These are phyloP conservation scores for Helenozyma rhizophorensis DNA, from an alignment of 805 yeast genomes.

Conservation along the genomic window DNA sequence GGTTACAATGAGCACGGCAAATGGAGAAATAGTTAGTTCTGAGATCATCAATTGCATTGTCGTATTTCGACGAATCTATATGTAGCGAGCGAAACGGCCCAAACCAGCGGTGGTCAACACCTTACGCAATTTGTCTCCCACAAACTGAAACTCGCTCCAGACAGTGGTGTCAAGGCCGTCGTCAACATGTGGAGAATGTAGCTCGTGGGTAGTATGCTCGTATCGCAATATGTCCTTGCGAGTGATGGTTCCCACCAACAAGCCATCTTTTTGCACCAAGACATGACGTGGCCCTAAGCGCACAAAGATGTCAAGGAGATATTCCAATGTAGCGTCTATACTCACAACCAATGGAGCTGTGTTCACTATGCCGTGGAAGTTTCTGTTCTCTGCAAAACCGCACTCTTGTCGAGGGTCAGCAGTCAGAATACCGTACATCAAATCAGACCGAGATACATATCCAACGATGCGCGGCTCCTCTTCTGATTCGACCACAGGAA, in stretches of 20 bases:
- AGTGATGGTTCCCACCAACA: conserved; percentile 70
- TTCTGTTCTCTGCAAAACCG: conserved; percentile 9
- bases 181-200: conserved; percentile 14
- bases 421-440: conserved; percentile 24
- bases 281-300: conserved; percentile 78
- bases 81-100: neutral
- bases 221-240: conserved; percentile 77
- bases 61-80: too few relatives aligned
- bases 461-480: conserved; percentile 41
- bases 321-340: conserved; percentile 51
- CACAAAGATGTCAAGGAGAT: conserved; percentile 62
- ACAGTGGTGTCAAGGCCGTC: conserved; percentile 27
- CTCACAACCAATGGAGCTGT: conserved; percentile 60
- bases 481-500: conserved; percentile 48
- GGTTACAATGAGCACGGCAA: conserved; percentile 76
- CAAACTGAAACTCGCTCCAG: conserved; percentile 22
- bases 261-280: conserved; percentile 59
- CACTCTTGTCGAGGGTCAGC: conserved; percentile 10
- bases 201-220: conserved; percentile 38
- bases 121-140: neutral
- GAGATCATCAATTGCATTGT: too few relatives aligned
- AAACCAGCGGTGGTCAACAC: conserved; percentile 12
- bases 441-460: conserved; percentile 39
- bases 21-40: conserved; percentile 57
- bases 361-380: conserved; percentile 31